Base-by-base conservation (phyloP, 1,284 basidiomycete genomes). In the Prillingera fragicola region DNA sequence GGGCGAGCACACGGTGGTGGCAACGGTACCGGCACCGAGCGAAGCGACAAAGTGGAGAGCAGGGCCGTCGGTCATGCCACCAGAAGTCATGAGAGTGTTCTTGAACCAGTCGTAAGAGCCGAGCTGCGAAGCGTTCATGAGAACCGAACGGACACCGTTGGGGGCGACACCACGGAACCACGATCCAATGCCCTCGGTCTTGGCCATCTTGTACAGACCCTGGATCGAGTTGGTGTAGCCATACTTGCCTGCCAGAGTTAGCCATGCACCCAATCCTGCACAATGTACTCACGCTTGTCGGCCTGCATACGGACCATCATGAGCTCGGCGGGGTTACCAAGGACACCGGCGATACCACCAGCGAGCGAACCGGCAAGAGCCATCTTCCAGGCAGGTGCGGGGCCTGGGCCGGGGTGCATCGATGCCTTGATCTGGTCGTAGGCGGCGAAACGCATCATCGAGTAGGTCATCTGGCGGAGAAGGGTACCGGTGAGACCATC, bases 91-190 rank as follows among this genome's bases (percentile, higher is more conserved):
- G 9, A 92, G 73, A 57, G 84, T 78, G 4, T 80, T 74, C 70
- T 94, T 92, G 79, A 90, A 90, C 63, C 85, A 86, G 68, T 92
- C 89, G 64, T 92, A 92, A 18, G 85, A 87, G 3, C 86, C 88
- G 14, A 92, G 80, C 68, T 94, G 89, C 67, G 83, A 85, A 32
- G 87, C 85, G 67, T 91, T 92, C 89, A 92, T 92, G 52, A 94
- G 70, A 4, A 92, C 65, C 1, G 87, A 84, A 65, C 89, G 80
- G 63, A 89, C 82, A 9, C 87, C 82, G 59, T 92, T 94, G 1
- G 89, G 89, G 1, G 78, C 83, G 7, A 86, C 77, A n/a, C 89
- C 89, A 28, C 89, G 80, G 23, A 71, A 75, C 40, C 91, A 78
- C 0, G 85, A 84, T 1, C 80, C 79, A 14, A 74, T 54, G 3